Conservation (phyloP, 805 yeast species). For the Starmerella khaoyaiensis region DNA sequence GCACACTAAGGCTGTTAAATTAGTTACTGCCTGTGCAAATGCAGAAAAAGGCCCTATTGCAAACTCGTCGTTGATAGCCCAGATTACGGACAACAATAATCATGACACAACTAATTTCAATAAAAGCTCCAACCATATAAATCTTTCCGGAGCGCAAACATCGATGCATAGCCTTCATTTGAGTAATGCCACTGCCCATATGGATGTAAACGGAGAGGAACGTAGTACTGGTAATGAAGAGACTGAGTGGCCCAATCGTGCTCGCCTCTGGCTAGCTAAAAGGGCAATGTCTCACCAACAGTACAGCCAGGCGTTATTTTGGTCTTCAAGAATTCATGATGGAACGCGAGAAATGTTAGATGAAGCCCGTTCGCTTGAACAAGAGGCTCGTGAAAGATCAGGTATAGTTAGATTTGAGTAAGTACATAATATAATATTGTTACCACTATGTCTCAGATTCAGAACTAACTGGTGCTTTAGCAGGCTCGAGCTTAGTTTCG, state of each 20-base stretch:
- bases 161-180: neutral
- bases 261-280: conserved; percentile 76
- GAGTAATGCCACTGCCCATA: neutral
- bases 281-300: conserved; percentile 43
- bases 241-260: conserved; percentile 35
- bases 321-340: conserved; percentile 55
- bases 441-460: too few species aligned
- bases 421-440: too few species aligned
- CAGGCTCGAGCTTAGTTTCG: conserved; percentile 1
- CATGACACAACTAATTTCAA: neutral
- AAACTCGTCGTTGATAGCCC: neutral
- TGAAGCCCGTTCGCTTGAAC: conserved; percentile 72
- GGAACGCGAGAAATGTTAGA: conserved; percentile 41
- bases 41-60: conserved; percentile 37
- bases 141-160: neutral
- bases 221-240: conserved; percentile 8
- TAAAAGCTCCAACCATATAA: neutral
- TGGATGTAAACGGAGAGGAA: neutral
- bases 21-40: conserved; percentile 59
- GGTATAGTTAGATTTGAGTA: too few species aligned
- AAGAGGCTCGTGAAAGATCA: conserved; percentile 39
- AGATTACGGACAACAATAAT: neutral
- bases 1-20: conserved; percentile 39
- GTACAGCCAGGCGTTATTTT: conserved; percentile 55
- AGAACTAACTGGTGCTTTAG: too few species aligned